These are phyloP conservation scores for Periconia macrospinosa DNA, from an alignment of 2,329 filamentous ascomycete species.

Conservation along the genomic window DNA sequence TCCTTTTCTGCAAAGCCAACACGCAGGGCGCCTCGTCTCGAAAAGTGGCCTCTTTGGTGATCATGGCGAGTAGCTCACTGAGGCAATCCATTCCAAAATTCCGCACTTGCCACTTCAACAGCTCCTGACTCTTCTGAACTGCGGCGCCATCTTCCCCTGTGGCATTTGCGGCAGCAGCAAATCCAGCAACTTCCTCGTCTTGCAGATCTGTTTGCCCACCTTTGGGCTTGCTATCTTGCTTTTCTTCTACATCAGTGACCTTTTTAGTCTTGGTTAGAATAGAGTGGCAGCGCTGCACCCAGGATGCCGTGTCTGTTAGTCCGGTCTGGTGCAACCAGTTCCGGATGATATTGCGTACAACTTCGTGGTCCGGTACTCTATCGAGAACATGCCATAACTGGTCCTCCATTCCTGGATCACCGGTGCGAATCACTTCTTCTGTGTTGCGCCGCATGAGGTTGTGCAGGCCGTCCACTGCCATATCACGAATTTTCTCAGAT, in stretches of 20 bases:
- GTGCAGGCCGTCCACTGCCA: conserved; percentile 84
- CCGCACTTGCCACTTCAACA: conserved; percentile 91
- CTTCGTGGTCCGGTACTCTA: conserved; percentile 71
- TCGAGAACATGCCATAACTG: conserved; percentile 91
- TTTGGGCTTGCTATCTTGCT: conserved; percentile 51
- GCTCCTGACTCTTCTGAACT: conserved; percentile 67
- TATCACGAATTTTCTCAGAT: conserved; percentile 70
- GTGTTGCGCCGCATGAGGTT: conserved; percentile 95
- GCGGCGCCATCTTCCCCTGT: conserved; percentile 47
- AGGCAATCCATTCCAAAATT: conserved; percentile 92
- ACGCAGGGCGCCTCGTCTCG: conserved; percentile 80
- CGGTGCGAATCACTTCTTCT: conserved; percentile 75
- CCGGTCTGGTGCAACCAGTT: conserved; percentile 95
- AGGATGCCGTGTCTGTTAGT: conserved; percentile 74
- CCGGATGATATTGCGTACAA: conserved; percentile 81
- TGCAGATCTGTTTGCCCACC: conserved; percentile 74
- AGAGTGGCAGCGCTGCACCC: conserved; percentile 86
- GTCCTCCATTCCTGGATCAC: conserved; percentile 80
- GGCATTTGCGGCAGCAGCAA: conserved; percentile 73
- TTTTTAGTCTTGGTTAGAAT: conserved; percentile 85
- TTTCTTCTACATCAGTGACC: conserved; percentile 60
- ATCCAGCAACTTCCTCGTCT: conserved; percentile 95
- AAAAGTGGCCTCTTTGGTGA: conserved; percentile 76
- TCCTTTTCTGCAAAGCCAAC: conserved; percentile 73
- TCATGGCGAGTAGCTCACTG: conserved; percentile 76